phyloP scores from a whole-genome alignment of 257 asterid species.

The Ocimum tenuiflorum region DNA sequence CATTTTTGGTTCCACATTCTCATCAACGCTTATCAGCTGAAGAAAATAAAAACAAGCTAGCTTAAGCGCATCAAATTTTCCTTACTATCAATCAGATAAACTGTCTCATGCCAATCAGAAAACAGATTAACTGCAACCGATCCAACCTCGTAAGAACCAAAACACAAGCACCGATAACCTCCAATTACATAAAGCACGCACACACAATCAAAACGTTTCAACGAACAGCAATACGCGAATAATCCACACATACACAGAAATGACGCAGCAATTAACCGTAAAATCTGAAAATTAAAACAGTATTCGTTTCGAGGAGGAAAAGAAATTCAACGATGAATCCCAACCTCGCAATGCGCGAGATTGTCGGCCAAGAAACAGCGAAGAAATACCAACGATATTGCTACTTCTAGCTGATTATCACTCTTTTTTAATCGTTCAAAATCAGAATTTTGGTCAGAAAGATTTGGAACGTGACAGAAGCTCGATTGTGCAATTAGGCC shows the following conservation, averaged over 20 bases:
- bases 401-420: background rate
- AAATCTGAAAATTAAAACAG: background rate
- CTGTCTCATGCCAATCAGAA: background rate
- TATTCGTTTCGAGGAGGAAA: background rate
- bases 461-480: slow-evolving; percentile 13
- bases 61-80: background rate
- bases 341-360: slow-evolving; percentile 23
- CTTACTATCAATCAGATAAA: background rate
- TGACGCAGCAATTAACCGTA: background rate
- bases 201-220: background rate
- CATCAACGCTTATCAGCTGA: background rate
- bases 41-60: background rate
- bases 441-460: slow-evolving; percentile 13
- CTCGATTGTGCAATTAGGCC: background rate
- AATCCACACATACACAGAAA: background rate
- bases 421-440: background rate
- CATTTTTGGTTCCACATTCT: background rate
- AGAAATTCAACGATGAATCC: background rate
- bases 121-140: background rate
- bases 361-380: slow-evolving; percentile 7
- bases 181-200: background rate
- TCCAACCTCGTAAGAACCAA: slow-evolving; percentile 1
- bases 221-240: background rate
- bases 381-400: slow-evolving; percentile 14
- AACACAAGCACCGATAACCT: slow-evolving; percentile 2